Conservation (phyloP, 371 early-diverging fungal genomes). For the Lichtheimia ornata region DNA sequence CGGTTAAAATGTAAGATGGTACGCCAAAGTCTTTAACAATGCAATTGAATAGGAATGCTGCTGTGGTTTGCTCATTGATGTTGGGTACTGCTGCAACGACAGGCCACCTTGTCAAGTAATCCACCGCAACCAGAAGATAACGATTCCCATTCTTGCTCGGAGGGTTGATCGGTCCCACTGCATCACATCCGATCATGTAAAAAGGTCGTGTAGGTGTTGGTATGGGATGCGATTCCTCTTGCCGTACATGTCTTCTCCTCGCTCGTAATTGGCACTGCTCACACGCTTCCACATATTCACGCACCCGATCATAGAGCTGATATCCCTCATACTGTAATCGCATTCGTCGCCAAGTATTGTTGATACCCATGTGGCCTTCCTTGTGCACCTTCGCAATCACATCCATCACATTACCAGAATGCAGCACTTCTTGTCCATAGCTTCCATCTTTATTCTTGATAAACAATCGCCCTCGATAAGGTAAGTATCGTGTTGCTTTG, state of each 20-base stretch:
- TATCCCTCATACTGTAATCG: conserved; percentile 12
- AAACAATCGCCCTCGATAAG: background rate
- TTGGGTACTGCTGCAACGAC: conserved; percentile 16
- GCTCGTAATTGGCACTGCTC: conserved; percentile 12
- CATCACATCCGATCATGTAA: conserved; percentile 20
- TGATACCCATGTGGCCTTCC: conserved; percentile 22
- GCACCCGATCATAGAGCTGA: conserved; percentile 3
- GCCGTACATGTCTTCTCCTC: background rate
- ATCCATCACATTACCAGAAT: conserved; percentile 6
- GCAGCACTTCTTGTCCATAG: conserved; percentile 12
- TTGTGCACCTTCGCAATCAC: conserved; percentile 10
- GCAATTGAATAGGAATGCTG: conserved; percentile 13
- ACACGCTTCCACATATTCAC: conserved; percentile 7
- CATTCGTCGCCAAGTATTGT: conserved; percentile 14
- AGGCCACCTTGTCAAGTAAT: conserved; percentile 26
- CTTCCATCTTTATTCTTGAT: background rate
- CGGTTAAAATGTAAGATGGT: conserved; percentile 13
- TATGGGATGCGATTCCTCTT: conserved; percentile 7
- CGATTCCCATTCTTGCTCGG: conserved; percentile 8
- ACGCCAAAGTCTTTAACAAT: conserved; percentile 19
- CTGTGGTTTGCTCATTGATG: conserved; percentile 22
- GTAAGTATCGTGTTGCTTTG: background rate
- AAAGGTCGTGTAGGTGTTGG: conserved; percentile 11
- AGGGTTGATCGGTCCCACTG: conserved; percentile 21
- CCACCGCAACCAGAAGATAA: conserved; percentile 24